Conservation (phyloP, 371 early-diverging fungal species). For the Chytridium lagenaria region DNA sequence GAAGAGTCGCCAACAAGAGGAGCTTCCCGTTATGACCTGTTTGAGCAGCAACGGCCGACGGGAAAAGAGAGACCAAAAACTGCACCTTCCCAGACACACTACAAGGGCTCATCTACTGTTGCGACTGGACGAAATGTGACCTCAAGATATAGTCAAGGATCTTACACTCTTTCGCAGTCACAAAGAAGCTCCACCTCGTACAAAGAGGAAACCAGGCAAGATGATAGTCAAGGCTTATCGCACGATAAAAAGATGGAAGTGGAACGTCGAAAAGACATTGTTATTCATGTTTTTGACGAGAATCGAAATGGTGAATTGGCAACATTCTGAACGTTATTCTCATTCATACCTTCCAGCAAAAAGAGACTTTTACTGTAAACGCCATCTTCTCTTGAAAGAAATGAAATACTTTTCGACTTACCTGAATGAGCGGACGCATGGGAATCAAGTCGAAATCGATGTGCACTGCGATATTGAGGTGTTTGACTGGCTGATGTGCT, state of each 20-base stretch:
- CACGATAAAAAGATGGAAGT: neutral
- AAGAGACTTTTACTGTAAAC: slow-evolving; percentile 54
- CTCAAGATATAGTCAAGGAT: neutral
- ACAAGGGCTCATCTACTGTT: neutral
- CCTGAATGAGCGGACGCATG: slow-evolving; percentile 27
- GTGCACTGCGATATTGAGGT: slow-evolving; percentile 60
- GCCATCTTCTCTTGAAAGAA: slow-evolving; percentile 44
- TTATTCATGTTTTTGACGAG: slow-evolving; percentile 58
- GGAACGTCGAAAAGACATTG: slow-evolving; percentile 36
- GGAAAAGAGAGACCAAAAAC: neutral
- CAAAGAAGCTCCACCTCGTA: neutral
- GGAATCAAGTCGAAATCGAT: slow-evolving; percentile 49
- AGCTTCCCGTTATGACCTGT: neutral
- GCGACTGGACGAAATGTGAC: neutral
- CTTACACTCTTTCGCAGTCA: neutral
- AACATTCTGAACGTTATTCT: neutral
- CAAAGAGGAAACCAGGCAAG: neutral
- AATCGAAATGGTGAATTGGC: slow-evolving; percentile 44
- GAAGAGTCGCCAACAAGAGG: neutral
- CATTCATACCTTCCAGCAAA: slow-evolving; percentile 32
- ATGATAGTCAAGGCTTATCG: neutral
- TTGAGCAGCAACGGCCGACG: slow-evolving; percentile 1
- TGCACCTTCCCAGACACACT: neutral
- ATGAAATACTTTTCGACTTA: slow-evolving; percentile 55
- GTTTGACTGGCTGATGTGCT: slow-evolving; percentile 57